These are phyloP conservation scores for Phytophthora sansomeana DNA, from an alignment of 352 stramenopile species.

Conservation along the genomic window DNA sequence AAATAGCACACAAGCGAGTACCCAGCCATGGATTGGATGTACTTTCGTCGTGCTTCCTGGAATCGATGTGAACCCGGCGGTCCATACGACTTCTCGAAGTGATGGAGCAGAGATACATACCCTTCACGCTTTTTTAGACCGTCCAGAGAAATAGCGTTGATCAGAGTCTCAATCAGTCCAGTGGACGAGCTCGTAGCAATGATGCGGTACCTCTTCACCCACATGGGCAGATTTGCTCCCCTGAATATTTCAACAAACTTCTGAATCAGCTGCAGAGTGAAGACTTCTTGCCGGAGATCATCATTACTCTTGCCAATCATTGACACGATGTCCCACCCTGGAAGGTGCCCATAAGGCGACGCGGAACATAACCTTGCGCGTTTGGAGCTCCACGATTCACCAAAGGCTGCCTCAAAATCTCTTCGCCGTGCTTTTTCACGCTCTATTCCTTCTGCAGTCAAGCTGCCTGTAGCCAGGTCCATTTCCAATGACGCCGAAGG, in stretches of 20 bases:
- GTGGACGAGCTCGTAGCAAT: constrained; percentile 96
- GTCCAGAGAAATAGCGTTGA: constrained; percentile 98
- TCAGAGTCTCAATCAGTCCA: constrained; percentile 98
- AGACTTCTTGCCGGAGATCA: constrained; percentile 99
- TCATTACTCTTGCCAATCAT: constrained; percentile 99
- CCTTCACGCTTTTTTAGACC: constrained; percentile 97
- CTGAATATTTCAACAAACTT: constrained; percentile 98
- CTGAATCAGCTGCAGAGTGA: constrained; percentile 98
- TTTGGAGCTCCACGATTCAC: constrained; percentile 96
- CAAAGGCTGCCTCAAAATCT: constrained; percentile 91
- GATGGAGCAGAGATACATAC: constrained; percentile 93
- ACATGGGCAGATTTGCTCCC: constrained; percentile 94
- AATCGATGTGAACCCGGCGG: constrained; percentile 88
- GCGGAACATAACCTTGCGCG: constrained; percentile 87
- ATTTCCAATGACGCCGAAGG: constrained; percentile 56
- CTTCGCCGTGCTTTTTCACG: constrained; percentile 82
- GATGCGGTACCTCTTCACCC: constrained; percentile 97
- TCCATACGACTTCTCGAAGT: constrained; percentile 97
- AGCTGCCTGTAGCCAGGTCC: constrained; percentile 59
- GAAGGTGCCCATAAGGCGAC: constrained; percentile 89
- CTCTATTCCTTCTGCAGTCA: constrained; percentile 84
- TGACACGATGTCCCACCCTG: constrained; percentile 95
- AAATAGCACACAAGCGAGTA: constrained; percentile 99
- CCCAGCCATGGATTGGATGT: constrained; percentile 96
- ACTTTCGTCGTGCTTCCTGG: constrained; percentile 94